Base-by-base conservation (phyloP, 2,329 filamentous ascomycete species). In the Pyricularia grisea region DNA sequence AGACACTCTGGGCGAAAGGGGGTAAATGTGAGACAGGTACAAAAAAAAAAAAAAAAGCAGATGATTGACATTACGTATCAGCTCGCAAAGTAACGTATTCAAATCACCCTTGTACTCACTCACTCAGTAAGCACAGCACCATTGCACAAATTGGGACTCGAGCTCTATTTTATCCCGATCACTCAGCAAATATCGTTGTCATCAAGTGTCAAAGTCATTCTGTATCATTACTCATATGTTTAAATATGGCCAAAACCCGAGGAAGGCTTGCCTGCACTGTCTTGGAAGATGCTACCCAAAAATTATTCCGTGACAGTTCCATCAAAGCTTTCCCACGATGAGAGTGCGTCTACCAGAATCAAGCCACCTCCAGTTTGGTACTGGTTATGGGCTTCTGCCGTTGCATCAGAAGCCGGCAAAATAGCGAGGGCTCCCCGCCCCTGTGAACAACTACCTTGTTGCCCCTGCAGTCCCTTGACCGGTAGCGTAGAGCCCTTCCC, bases 401-500 rank as follows among this genome's bases (percentile, higher is more conserved):
- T 6, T 50, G 42, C 42, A 50, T 50, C 42, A 50, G 42, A n/a
- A 11, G 7, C n/a, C 20, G 42, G 5, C 20, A 50, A 50, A 2
- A 50, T 50, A 20, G 42, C 17, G 10, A 50, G 42, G 42, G 42
- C 42, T n/a, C n/a, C 42, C 25, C 60, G 27, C 25, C 60, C 58
- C 25, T 17, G 25, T 17, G 3, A 28, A 1, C 4, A 14, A 63
- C 27, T 63, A 63, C 23, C 14, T 63, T 27, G 60, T 27, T 5
- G 60, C 58, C 27, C 58, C 58, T 23, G n/a, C 12, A 63, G 25
- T 17, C 11, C 60, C 60, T 28, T 63, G 60, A 9, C 74, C 75
- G 63, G 75, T 74, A 12, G 77, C 73, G 72, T 87, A 88, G 0
- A 87, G 74, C 2, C 81, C 84, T 71, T 87, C 81, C 84, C 84